Conservation (phyloP, 208 protist species). For the Entamoeba histolytica region DNA sequence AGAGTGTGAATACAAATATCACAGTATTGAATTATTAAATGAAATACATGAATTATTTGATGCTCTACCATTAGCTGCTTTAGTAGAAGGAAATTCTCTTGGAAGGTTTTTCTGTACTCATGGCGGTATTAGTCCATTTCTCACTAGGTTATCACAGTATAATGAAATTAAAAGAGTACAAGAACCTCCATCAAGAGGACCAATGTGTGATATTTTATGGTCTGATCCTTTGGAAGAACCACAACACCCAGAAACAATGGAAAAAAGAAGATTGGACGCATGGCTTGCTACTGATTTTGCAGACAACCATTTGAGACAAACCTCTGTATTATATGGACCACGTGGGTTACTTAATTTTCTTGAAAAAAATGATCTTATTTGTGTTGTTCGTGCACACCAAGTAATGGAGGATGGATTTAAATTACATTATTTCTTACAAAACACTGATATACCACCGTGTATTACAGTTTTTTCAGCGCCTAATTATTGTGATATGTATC, state of each 20-base stretch:
- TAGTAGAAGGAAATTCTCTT: constrained; percentile 60
- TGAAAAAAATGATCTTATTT: background rate
- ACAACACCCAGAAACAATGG: too few relatives aligned
- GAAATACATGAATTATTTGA: constrained; percentile 58
- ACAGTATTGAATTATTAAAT: background rate
- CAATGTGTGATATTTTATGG: constrained; percentile 96
- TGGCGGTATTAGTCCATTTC: constrained; percentile 77
- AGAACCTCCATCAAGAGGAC: constrained; percentile 81
- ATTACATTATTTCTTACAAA: constrained; percentile 23
- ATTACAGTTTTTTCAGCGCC: background rate
- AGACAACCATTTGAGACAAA: background rate
- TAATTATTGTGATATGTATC: constrained; percentile 1
- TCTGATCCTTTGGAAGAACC: constrained; percentile 59
- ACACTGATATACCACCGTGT: background rate
- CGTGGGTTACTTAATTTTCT: background rate
- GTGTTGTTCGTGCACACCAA: background rate
- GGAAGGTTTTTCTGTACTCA: constrained; percentile 98
- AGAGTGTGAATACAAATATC: constrained; percentile 5
- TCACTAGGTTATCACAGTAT: constrained; percentile 78
- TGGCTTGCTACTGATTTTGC: background rate
- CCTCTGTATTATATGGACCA: background rate
- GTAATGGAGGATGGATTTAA: background rate
- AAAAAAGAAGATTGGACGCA: background rate
- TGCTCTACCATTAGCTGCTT: constrained; percentile 83
- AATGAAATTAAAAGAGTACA: constrained; percentile 75